A percentile compares a stretch with the other conserved stretches of the same genome.
phyloP scores from a whole-genome alignment of 176 grass and related monocot genomes.

The Oryza meridionalis region DNA sequence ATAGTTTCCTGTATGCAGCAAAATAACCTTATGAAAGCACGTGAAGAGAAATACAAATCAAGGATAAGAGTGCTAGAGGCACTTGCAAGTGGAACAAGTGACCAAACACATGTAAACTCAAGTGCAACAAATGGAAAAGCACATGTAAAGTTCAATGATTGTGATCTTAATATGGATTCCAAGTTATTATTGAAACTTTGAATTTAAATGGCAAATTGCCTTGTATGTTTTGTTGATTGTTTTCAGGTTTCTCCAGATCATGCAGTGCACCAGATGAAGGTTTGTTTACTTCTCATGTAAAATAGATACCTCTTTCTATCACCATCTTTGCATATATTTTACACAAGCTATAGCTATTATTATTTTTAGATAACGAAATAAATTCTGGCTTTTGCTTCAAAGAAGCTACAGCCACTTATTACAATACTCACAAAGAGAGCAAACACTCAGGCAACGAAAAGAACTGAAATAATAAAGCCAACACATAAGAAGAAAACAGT shows the following conservation, averaged over 20 bases:
- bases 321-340: slow-evolving; percentile 23
- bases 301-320: not conserved
- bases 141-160: slow-evolving; percentile 36
- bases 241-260: slow-evolving; percentile 46
- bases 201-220: slow-evolving; percentile 1
- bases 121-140: slow-evolving; percentile 45
- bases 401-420: too few species aligned
- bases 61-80: slow-evolving; percentile 68
- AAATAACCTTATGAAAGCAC: slow-evolving; percentile 78
- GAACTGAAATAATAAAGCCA: too few species aligned
- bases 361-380: not conserved
- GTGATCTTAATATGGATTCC: slow-evolving; percentile 19
- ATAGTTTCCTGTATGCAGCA: slow-evolving; percentile 55
- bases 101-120: slow-evolving; percentile 45
- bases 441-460: too few species aligned
- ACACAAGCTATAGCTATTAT: not conserved
- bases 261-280: slow-evolving; percentile 43
- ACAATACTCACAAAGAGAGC: too few species aligned
- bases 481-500: too few species aligned
- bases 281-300: slow-evolving; percentile 39
- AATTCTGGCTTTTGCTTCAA: too few species aligned
- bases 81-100: slow-evolving; percentile 49
- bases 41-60: slow-evolving; percentile 83
- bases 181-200: not conserved
- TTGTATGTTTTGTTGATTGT: slow-evolving; percentile 17